Conservation (phyloP, 495 filamentous ascomycete genomes). For the Lasiosphaeria hispida region DNA sequence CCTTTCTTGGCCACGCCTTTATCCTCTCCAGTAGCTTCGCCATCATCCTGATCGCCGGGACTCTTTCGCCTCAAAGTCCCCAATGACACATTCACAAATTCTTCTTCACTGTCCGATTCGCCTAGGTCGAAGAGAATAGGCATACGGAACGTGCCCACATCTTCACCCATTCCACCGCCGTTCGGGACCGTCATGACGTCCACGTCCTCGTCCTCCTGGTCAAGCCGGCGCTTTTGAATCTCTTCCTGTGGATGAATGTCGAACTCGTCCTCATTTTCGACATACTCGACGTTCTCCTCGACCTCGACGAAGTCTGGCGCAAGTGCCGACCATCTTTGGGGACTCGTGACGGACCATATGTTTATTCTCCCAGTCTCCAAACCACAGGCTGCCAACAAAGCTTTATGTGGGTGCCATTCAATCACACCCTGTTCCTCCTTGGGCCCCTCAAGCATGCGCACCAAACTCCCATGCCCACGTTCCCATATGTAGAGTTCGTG, state of each 20-base stretch:
- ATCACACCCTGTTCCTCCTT: constrained; percentile 92
- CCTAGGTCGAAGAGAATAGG: constrained; percentile 81
- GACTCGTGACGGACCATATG: constrained; percentile 87
- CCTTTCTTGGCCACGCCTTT: constrained; percentile 34
- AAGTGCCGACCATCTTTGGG: constrained; percentile 94
- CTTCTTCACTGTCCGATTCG: constrained; percentile 76
- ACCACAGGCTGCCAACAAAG: constrained; percentile 84
- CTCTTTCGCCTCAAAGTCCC: constrained; percentile 81
- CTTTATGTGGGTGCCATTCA: constrained; percentile 94
- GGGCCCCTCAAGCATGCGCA: constrained; percentile 92
- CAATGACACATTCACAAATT: constrained; percentile 78
- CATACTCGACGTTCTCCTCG: constrained; percentile 96
- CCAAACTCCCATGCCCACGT: constrained; percentile 83
- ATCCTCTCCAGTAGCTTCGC: constrained; percentile 34
- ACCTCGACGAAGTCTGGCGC: constrained; percentile 97
- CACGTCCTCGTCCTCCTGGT: constrained; percentile 80
- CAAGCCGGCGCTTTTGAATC: constrained; percentile 83
- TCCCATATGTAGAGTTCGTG: constrained; percentile 99
- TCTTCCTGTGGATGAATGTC: constrained; percentile 96
- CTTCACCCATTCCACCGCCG: constrained; percentile 56
- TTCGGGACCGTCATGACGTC: constrained; percentile 79
- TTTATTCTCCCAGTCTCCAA: constrained; percentile 86
- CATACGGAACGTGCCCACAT: constrained; percentile 70
- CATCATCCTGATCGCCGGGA: constrained; percentile 46
- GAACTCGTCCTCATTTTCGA: constrained; percentile 94